These are phyloP conservation scores for Phylloporus rhodoxanthus DNA, from an alignment of 768 basidiomycete genomes.

Conservation along the genomic window DNA sequence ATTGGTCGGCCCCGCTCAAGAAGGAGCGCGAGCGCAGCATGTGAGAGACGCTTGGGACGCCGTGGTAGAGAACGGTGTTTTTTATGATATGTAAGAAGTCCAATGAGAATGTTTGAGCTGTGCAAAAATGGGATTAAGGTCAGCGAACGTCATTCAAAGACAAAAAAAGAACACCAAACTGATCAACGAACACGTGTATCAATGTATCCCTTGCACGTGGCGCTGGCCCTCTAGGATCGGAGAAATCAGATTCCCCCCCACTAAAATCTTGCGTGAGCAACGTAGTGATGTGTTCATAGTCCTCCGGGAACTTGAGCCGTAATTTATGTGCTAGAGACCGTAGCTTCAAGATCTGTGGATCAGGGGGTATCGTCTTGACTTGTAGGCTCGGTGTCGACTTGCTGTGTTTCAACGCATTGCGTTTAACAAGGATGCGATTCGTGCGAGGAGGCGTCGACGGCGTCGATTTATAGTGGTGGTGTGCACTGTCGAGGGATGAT, in stretches of 20 bases:
- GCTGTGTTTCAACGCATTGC: constrained; percentile 34
- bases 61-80: constrained; percentile 39
- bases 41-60: constrained; percentile 56
- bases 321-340: constrained; percentile 53
- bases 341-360: constrained; percentile 45
- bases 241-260: constrained; percentile 32
- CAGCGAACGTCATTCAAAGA: not conserved
- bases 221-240: constrained; percentile 31
- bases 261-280: constrained; percentile 33
- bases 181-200: constrained; percentile 41
- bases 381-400: constrained; percentile 45
- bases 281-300: constrained; percentile 32
- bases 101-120: constrained; percentile 86
- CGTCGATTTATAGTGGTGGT: constrained; percentile 19
- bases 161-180: constrained; percentile 29
- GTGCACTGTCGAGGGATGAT: constrained; percentile 23
- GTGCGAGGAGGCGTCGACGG: constrained; percentile 29
- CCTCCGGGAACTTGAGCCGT: constrained; percentile 51
- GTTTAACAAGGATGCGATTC: constrained; percentile 18
- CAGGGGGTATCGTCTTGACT: constrained; percentile 36
- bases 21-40: constrained; percentile 69
- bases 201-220: constrained; percentile 28
- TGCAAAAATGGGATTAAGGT: not conserved
- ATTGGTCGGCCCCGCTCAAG: constrained; percentile 78
- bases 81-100: constrained; percentile 66